Evolutionary conservation across 2,329 filamentous ascomycete species (phyloP), one percentile per base, ranked within the genome.

Genomic region (Alternaria postmessia): DNA sequence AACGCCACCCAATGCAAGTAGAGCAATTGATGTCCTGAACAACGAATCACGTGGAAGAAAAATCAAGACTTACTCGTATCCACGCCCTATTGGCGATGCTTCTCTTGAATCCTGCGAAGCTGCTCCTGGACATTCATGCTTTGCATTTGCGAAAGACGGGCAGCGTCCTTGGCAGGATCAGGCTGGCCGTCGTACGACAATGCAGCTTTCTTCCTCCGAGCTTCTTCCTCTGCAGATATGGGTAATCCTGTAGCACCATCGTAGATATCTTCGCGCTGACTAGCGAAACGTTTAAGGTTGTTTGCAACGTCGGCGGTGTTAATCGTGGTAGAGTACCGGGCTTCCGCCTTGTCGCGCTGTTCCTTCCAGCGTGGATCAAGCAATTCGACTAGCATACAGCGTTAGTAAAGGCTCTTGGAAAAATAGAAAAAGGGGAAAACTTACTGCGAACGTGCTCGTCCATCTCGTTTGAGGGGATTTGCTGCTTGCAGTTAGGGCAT

Each of bases 311-410:
- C 94, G 34, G 86, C 88, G 4, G 92, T 94, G 1, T 91, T 92
- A 71, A 96, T 97, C 9, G 93, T 96, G 0, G 91, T 94, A 1
- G 92, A 88, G 65, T 91, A 92, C 63, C 94, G 90, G 12, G 91
- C 88, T 46, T 97, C 93, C 16, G 92, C 89, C 77, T 96, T 96
- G 59, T 92, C 91, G 69, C 93, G 93, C 77, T 98, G 94, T 76
- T 97, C 94, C 77, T 96, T 96, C 94, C 94, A 98, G 60, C 91
- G 88, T 0, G 94, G 94, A 76, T 98, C 94, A 60, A 97, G 86
- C 47, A 97, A 86, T 80, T 98, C 94, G 75, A 98, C 84, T 86
- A 46, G n/a, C 42, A 51, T 8, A 44, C 7, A 30, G 14, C n/a
- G 68, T 84, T 78, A 85, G 79, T 42, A 63, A 9, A n/a, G n/a